phyloP scores from a whole-genome alignment of 192 early-diverging fungal species.

The Dissophora ornata region DNA sequence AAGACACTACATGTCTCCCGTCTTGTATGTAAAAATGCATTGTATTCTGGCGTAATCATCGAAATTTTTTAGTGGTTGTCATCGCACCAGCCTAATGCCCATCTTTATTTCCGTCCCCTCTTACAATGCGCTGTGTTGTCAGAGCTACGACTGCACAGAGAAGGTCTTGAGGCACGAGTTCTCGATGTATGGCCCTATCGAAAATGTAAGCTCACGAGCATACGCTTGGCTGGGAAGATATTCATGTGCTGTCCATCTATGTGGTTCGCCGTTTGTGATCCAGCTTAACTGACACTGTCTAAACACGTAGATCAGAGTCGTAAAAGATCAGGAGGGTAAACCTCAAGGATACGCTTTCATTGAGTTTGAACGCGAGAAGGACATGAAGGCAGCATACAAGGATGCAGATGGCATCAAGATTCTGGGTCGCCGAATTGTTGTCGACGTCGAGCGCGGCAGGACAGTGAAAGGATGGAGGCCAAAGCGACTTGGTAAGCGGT shows the following conservation, averaged over 20 bases:
- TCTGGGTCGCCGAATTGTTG: conserved; percentile 83
- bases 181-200: conserved; percentile 82
- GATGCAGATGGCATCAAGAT: conserved; percentile 92
- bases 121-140: no score
- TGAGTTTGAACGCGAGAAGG: conserved; percentile 88
- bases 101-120: no score
- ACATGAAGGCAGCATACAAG: conserved; percentile 76
- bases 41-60: no score
- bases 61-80: no score
- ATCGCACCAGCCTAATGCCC: no score
- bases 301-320: conserved; percentile 70
- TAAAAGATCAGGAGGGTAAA: conserved; percentile 74
- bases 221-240: no score
- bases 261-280: no score
- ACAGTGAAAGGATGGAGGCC: conserved; percentile 97
- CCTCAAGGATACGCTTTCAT: conserved; percentile 96
- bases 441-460: conserved; percentile 96
- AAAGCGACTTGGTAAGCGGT: conserved; percentile 71
- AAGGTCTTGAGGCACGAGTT: conserved; percentile 82
- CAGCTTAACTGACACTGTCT: background rate
- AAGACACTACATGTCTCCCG: conserved; percentile 91
- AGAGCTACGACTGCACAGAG: conserved; percentile 80
- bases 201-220: conserved; percentile 78
- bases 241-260: no score
- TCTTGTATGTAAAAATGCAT: no score